phyloP scores from a whole-genome alignment of 1,284 basidiomycete genomes.

The Mycosarcoma maydis region DNA sequence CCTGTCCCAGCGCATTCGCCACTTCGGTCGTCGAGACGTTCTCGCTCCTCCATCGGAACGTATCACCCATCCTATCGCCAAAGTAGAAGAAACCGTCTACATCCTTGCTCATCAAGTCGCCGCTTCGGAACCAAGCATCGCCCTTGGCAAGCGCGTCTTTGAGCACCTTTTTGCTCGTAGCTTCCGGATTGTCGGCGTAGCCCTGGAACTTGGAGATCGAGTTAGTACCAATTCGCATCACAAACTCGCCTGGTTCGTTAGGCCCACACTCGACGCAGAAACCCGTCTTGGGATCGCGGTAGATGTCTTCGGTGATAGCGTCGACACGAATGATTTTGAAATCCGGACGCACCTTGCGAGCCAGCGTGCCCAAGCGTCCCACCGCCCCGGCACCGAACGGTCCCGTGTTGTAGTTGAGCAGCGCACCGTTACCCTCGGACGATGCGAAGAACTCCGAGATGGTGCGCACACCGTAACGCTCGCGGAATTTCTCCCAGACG shows the following conservation, averaged over 20 bases:
- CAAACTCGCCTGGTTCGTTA: slow-evolving; percentile 65
- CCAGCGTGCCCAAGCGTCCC: slow-evolving; percentile 58
- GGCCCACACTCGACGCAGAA: slow-evolving; percentile 59
- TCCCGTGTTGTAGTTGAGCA: slow-evolving; percentile 66
- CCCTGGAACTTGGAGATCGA: slow-evolving; percentile 56
- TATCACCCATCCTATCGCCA: slow-evolving; percentile 64
- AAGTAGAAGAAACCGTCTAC: slow-evolving; percentile 65
- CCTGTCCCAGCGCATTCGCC: slow-evolving; percentile 58
- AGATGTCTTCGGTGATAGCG: slow-evolving; percentile 66
- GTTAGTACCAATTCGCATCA: slow-evolving; percentile 56
- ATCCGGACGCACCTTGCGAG: slow-evolving; percentile 50
- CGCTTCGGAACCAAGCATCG: slow-evolving; percentile 65
- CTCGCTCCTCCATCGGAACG: slow-evolving; percentile 65
- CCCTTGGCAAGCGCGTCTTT: slow-evolving; percentile 64
- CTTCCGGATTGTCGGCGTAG: slow-evolving; percentile 61
- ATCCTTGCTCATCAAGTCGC: slow-evolving; percentile 63
- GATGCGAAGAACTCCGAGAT: slow-evolving; percentile 67
- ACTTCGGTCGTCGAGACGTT: slow-evolving; percentile 67
- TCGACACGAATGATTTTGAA: slow-evolving; percentile 65
- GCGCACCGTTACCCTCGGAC: slow-evolving; percentile 63
- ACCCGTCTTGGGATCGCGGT: slow-evolving; percentile 59
- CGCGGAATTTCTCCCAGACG: slow-evolving; percentile 67
- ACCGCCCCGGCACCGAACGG: slow-evolving; percentile 66
- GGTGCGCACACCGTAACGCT: slow-evolving; percentile 60
- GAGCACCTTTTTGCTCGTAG: slow-evolving; percentile 66